Evolutionary conservation across 176 grass and related monocot genomes (phyloP).

Genomic region (Luzula sylvatica): DNA sequence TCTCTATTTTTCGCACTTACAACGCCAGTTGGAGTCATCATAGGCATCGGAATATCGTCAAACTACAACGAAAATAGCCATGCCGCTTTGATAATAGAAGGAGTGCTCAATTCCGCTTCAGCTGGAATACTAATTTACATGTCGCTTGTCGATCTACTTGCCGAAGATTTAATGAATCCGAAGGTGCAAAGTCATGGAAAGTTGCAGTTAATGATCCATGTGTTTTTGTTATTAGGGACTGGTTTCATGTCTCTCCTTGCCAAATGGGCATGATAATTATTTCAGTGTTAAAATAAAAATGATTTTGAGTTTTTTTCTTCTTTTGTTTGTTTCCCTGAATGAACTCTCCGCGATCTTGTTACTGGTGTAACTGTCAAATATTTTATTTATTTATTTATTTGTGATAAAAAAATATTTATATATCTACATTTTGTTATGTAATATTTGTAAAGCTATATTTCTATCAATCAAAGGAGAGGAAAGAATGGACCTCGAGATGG

Average conservation of each 20-base stretch:
- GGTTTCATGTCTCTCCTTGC: conserved; percentile 60
- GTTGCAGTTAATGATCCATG: conserved; percentile 37
- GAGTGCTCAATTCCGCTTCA: conserved; percentile 20
- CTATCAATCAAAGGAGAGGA: no score
- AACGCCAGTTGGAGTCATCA: conserved; percentile 37
- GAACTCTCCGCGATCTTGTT: no score
- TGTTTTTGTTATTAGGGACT: conserved; percentile 38
- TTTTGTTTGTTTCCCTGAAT: not conserved
- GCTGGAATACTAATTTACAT: conserved; percentile 72
- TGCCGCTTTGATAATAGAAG: conserved; percentile 44
- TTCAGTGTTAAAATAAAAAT: no score
- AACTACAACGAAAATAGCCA: conserved; percentile 53
- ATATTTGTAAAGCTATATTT: no score
- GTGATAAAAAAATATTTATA: no score
- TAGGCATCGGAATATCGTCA: conserved; percentile 60
- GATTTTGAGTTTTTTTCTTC: no score
- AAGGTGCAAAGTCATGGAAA: conserved; percentile 37
- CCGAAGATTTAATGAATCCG: conserved; percentile 67
- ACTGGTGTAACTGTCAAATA: no score
- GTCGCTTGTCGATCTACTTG: conserved; percentile 61
- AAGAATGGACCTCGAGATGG: no score
- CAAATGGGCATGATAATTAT: conserved; percentile 43
- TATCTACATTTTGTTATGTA: no score
- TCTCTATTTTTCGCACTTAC: conserved; percentile 61
- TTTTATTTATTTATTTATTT: no score